Conservation (phyloP, 1,139 yeast genomes). For the Candida pseudoviswanathii region DNA sequence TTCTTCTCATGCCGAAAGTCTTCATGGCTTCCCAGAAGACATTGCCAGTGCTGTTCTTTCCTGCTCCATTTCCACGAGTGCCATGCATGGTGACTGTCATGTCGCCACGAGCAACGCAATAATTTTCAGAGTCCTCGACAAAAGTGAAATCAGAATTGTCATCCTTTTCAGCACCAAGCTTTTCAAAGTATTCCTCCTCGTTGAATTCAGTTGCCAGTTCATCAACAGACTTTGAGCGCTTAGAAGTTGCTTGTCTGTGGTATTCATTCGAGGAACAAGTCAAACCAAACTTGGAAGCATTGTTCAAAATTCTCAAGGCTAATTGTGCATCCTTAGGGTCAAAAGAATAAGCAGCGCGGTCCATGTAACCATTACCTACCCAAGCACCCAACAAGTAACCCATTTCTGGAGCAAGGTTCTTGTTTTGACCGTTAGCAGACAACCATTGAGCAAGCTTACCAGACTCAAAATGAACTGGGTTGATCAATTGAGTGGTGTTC, state of each 20-base stretch:
- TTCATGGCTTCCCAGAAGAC: constrained; percentile 10
- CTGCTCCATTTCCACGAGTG: constrained; percentile 1
- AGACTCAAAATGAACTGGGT: constrained; percentile 33
- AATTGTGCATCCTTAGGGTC: constrained; percentile 16
- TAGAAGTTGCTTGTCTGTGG: background rate
- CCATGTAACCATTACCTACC: constrained; percentile 22
- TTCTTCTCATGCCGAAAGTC: constrained; percentile 1
- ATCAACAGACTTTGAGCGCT: background rate
- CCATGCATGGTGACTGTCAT: constrained; percentile 1
- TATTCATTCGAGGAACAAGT: background rate
- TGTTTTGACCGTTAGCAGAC: constrained; percentile 15
- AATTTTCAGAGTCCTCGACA: background rate
- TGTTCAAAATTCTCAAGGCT: constrained; percentile 2
- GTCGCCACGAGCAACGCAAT: background rate
- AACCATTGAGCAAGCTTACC: constrained; percentile 22
- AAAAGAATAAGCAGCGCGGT: constrained; percentile 22
- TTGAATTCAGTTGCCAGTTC: too few species aligned
- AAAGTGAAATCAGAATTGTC: background rate
- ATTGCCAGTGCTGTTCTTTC: constrained; percentile 8
- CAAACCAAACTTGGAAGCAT: constrained; percentile 2
- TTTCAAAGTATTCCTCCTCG: too few species aligned
- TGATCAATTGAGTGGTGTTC: constrained; percentile 30
- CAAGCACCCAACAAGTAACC: constrained; percentile 36
- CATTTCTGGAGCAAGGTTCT: constrained; percentile 20
- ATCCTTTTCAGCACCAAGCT: too few species aligned